A percentile compares a stretch with the other conserved stretches of the same genome.
Evolutionary conservation across 805 yeast genomes (phyloP).

Genomic region (Metschnikowia cubensis): DNA sequence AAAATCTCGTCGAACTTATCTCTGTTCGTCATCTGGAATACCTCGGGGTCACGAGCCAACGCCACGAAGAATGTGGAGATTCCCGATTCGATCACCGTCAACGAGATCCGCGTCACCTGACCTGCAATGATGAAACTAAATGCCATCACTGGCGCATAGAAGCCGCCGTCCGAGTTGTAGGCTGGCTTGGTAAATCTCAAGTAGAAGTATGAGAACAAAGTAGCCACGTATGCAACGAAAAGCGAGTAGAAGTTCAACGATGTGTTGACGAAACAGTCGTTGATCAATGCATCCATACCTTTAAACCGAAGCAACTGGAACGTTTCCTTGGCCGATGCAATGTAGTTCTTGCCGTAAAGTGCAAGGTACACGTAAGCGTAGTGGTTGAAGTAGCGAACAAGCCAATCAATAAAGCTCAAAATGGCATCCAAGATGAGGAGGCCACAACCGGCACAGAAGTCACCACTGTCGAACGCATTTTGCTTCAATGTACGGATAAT

Average conservation of each 20-base stretch:
- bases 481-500: slow-evolving; percentile 50
- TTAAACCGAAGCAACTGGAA: slow-evolving; percentile 72
- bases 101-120: slow-evolving; percentile 70
- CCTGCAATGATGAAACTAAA: slow-evolving; percentile 68
- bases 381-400: slow-evolving; percentile 80
- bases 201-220: slow-evolving; percentile 61
- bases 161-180: slow-evolving; percentile 56
- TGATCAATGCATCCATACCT: slow-evolving; percentile 81
- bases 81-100: slow-evolving; percentile 76
- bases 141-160: slow-evolving; percentile 70
- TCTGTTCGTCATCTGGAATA: slow-evolving; percentile 70
- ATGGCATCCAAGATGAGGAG: slow-evolving; percentile 54
- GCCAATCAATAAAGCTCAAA: slow-evolving; percentile 68
- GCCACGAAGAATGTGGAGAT: slow-evolving; percentile 81
- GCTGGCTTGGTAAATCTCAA: slow-evolving; percentile 63
- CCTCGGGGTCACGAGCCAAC: slow-evolving; percentile 79
- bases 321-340: slow-evolving; percentile 75
- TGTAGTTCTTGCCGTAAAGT: slow-evolving; percentile 75
- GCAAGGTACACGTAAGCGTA: slow-evolving; percentile 88
- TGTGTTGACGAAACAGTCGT: slow-evolving; percentile 77
- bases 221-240: slow-evolving; percentile 60
- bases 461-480: slow-evolving; percentile 49
- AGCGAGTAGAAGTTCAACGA: slow-evolving; percentile 74
- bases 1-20: slow-evolving; percentile 59
- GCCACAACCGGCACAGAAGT: slow-evolving; percentile 49